Percentiles rank a stretch among this genome's conserved stretches.
These are phyloP conservation scores for Porcisia hertigi DNA, from an alignment of 208 protist species.

Conservation along the genomic window DNA sequence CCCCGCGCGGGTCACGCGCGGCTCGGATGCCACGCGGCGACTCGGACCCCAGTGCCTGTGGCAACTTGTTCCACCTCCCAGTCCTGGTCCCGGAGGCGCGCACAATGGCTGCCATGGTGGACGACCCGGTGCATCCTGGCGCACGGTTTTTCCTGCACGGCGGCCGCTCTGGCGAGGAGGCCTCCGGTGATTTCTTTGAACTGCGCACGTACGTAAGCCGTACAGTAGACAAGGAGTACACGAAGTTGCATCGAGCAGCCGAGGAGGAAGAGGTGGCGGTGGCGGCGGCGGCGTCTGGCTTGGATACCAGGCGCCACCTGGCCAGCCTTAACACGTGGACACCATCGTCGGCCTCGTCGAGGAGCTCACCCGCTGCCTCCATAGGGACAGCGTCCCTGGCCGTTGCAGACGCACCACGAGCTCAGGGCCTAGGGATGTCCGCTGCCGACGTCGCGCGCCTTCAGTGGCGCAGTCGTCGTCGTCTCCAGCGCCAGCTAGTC, in stretches of 20 bases:
- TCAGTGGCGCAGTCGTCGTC: constrained; percentile 12
- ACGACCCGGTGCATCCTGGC: constrained; percentile 37
- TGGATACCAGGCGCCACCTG: background rate
- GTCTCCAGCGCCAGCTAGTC: constrained; percentile 25
- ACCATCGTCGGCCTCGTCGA: background rate
- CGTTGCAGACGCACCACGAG: background rate
- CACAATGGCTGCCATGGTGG: constrained; percentile 62
- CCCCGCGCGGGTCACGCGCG: constrained; percentile 10
- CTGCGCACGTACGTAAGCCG: constrained; percentile 30
- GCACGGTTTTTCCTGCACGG: constrained; percentile 63
- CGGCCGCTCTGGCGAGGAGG: constrained; percentile 51
- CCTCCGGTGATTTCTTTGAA: constrained; percentile 57
- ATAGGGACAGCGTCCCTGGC: background rate
- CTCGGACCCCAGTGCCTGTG: background rate
- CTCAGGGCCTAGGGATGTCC: background rate
- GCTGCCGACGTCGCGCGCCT: constrained; percentile 6
- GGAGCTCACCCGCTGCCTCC: background rate
- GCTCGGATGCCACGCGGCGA: background rate
- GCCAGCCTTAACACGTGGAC: background rate
- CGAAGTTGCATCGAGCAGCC: constrained; percentile 17
- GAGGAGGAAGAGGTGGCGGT: constrained; percentile 5
- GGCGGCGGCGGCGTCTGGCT: too few species aligned
- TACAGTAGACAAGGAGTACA: constrained; percentile 25
- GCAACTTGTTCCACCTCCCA: constrained; percentile 30
- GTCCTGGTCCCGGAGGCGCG: constrained; percentile 40